A percentile compares a stretch with the other conserved stretches of the same genome.
These are phyloP conservation scores for Solanum aculeatissimum DNA, from an alignment of 305 asterid genomes.

Conservation along the genomic window DNA sequence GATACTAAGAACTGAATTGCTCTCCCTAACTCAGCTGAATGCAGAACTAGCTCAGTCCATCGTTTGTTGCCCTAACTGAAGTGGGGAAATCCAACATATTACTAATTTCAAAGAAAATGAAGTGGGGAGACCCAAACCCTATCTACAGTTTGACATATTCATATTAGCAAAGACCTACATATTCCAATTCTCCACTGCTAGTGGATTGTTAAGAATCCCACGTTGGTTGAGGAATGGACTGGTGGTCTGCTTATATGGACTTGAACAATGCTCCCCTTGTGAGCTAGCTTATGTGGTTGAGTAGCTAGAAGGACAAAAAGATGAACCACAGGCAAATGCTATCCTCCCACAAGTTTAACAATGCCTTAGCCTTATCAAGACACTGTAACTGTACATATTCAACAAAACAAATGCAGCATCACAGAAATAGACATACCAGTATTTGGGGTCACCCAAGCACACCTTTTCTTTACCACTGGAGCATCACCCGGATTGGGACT, in stretches of 20 bases:
- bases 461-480: constrained; percentile 50
- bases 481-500: constrained; percentile 22
- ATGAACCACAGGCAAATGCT: background rate
- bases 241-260: too few relatives aligned
- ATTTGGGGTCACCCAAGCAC: constrained; percentile 85
- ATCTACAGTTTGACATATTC: background rate
- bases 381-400: background rate
- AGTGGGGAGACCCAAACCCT: background rate
- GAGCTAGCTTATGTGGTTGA: background rate
- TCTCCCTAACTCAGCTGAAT: background rate
- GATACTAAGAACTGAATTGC: background rate
- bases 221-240: too few relatives aligned
- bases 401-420: background rate
- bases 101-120: background rate
- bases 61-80: background rate
- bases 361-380: background rate
- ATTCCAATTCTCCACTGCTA: background rate
- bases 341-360: background rate
- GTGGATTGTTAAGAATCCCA: background rate
- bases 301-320: background rate
- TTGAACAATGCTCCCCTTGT: too few relatives aligned
- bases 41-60: background rate
- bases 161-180: background rate
- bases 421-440: constrained; percentile 37
- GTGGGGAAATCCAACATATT: background rate